phyloP scores from a whole-genome alignment of 164 flowering plant genomes.

The Tetracentron sinense region DNA sequence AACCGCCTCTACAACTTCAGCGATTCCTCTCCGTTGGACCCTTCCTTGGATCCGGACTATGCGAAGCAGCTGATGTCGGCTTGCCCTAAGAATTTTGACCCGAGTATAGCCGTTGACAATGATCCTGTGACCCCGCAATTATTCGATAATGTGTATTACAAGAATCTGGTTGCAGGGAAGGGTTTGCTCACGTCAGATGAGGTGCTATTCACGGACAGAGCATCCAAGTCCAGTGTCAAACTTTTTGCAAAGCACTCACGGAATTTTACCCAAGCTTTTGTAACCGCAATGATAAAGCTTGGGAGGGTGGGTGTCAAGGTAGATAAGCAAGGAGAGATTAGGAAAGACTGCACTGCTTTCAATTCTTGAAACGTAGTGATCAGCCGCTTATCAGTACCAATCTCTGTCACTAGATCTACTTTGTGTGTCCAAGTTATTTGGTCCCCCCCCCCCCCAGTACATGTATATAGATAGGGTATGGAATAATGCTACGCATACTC shows the following conservation, averaged over 20 bases:
- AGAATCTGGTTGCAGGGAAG: constrained; percentile 18
- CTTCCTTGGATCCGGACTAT: background rate
- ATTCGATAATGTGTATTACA: constrained; percentile 25
- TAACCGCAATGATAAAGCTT: background rate
- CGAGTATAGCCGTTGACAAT: no score
- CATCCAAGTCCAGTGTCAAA: background rate
- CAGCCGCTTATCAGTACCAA: no score
- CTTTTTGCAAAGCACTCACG: no score
- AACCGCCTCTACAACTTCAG: background rate
- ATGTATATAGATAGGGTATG: no score
- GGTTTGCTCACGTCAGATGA: constrained; percentile 23
- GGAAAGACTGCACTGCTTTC: background rate
- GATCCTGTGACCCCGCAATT: constrained; percentile 13
- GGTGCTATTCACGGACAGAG: background rate
- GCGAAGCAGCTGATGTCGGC: background rate
- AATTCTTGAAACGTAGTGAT: background rate
- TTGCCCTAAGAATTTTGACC: background rate
- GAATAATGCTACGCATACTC: no score
- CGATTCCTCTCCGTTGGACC: background rate
- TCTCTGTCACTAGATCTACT: no score
- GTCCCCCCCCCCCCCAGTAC: no score
- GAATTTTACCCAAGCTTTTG: constrained; percentile 2
- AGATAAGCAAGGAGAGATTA: background rate
- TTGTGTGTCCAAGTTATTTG: no score
- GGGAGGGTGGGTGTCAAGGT: background rate